These are phyloP conservation scores for Ceratocystis diversiconidia DNA, from an alignment of 2,329 filamentous ascomycete species.

Conservation along the genomic window DNA sequence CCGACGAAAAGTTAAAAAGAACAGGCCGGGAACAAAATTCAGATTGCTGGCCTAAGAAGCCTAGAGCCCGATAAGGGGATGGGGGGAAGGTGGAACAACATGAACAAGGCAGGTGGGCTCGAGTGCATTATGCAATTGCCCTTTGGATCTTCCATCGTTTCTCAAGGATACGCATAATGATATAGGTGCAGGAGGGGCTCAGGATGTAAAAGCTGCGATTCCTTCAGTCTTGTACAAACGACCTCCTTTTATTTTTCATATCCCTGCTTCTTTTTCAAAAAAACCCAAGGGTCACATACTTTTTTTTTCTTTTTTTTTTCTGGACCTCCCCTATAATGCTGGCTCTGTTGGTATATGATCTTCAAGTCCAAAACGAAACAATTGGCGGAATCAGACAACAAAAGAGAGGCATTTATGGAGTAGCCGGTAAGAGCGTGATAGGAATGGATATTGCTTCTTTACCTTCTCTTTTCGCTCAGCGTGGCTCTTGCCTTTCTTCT, in stretches of 20 bases:
- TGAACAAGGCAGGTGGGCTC: neutral
- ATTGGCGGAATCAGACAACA: neutral
- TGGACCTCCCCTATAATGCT: neutral
- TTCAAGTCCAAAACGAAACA: neutral
- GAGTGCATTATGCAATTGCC: neutral
- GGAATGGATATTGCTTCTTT: neutral
- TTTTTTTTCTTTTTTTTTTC: neutral
- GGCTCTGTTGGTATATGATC: constrained; percentile 1
- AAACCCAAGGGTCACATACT: neutral
- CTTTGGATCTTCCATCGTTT: neutral
- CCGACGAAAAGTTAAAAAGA: neutral
- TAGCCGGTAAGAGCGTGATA: neutral
- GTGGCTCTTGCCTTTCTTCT: neutral
- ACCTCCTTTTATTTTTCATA: neutral
- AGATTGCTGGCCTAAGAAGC: too few species aligned
- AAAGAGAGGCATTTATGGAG: constrained; percentile 3
- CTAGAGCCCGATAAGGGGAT: too few species aligned
- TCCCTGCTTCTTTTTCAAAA: neutral
- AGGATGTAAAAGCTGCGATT: neutral
- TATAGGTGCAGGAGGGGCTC: neutral
- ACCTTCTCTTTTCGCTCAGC: neutral
- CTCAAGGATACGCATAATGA: neutral
- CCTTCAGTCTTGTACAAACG: neutral
- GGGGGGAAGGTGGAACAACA: neutral
- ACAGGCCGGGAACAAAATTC: neutral